These are phyloP conservation scores for Pulveroboletus sp. DNA, from an alignment of 768 basidiomycete species.

Conservation along the genomic window DNA sequence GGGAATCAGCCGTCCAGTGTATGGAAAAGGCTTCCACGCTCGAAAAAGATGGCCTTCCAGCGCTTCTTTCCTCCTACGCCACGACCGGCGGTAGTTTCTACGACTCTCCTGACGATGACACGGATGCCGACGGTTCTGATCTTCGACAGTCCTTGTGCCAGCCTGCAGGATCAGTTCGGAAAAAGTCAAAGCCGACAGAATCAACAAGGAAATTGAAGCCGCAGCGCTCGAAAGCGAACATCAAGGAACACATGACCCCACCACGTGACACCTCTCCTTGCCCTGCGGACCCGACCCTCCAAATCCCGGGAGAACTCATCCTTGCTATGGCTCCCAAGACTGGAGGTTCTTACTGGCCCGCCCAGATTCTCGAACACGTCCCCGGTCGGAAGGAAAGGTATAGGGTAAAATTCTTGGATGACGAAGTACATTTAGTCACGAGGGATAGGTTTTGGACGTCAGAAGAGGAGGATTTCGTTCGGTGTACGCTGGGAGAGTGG, in stretches of 20 bases:
- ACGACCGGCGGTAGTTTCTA: constrained; percentile 17
- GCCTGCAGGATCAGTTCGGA: background rate
- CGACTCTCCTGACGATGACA: constrained; percentile 28
- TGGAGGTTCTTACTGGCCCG: constrained; percentile 59
- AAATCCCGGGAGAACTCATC: constrained; percentile 66
- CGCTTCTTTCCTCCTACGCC: constrained; percentile 32
- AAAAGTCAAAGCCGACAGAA: constrained; percentile 5
- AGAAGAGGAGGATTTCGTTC: constrained; percentile 57
- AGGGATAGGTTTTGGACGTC: constrained; percentile 55
- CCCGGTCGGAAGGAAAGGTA: constrained; percentile 45
- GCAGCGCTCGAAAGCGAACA: constrained; percentile 15
- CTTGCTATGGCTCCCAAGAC: constrained; percentile 42
- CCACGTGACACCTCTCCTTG: constrained; percentile 36
- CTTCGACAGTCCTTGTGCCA: constrained; percentile 4
- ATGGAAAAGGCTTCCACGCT: constrained; percentile 42
- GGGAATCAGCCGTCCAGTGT: constrained; percentile 46
- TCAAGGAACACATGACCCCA: constrained; percentile 13
- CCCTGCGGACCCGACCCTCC: constrained; percentile 44
- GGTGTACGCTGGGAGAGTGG: constrained; percentile 60
- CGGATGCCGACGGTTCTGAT: constrained; percentile 17
- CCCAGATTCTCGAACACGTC: constrained; percentile 50
- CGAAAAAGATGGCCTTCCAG: constrained; percentile 48
- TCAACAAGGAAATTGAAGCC: constrained; percentile 16
- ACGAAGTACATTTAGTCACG: constrained; percentile 35
- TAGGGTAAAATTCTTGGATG: constrained; percentile 57